Conservation (phyloP, 495 filamentous ascomycete genomes). For the Hypoxylon cercidicola region DNA sequence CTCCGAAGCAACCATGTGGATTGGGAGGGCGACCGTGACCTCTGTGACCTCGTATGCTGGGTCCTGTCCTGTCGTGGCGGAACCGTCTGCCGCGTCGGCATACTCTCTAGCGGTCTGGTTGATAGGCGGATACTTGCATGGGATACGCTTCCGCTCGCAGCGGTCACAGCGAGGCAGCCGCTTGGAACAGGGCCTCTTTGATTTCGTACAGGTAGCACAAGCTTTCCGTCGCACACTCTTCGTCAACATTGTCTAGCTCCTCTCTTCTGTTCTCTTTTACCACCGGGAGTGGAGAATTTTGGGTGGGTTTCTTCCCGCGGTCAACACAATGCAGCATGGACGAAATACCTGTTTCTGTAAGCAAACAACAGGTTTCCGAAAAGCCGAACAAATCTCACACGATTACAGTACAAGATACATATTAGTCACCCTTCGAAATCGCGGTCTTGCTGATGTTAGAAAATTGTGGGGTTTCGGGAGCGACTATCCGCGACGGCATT, state of each 20-base stretch:
- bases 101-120: conserved; percentile 28
- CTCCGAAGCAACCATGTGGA: conserved; percentile 18
- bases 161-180: conserved; percentile 30
- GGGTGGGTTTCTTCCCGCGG: not conserved
- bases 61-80: conserved; percentile 13
- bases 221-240: conserved; percentile 28
- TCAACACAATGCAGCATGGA: not conserved
- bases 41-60: conserved; percentile 1
- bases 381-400: too few species aligned
- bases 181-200: conserved; percentile 36
- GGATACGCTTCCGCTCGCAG: conserved; percentile 34
- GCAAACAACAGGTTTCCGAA: too few species aligned
- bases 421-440: not conserved
- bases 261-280: not conserved
- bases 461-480: not conserved
- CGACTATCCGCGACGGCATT: not conserved
- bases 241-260: not conserved
- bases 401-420: too few species aligned
- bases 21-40: not conserved
- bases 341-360: too few species aligned
- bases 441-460: not conserved
- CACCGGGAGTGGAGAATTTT: not conserved
- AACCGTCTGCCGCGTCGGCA: conserved; percentile 10
- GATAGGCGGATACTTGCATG: conserved; percentile 32
- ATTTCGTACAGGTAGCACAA: conserved; percentile 32